Conservation (phyloP, 192 early-diverging fungal species). For the Mortierella alpina region DNA sequence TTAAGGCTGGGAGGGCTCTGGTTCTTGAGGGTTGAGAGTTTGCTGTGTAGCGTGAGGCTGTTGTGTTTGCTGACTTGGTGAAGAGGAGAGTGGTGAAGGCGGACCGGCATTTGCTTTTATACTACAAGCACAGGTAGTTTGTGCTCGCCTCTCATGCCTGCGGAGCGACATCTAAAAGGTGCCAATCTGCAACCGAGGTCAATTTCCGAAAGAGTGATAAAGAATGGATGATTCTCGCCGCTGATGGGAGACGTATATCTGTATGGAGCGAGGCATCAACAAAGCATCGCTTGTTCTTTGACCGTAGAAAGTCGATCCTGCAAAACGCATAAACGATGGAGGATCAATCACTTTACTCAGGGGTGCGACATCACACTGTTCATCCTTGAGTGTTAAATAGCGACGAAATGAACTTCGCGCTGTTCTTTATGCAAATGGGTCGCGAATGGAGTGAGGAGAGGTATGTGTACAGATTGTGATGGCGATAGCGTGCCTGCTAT, state of each 20-base stretch:
- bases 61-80: background rate
- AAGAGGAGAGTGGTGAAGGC: background rate
- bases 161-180: no score
- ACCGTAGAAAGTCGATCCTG: background rate
- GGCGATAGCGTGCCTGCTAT: background rate
- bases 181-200: background rate
- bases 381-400: no score
- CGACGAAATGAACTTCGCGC: no score
- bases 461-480: constrained; percentile 1
- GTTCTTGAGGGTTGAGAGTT: no score
- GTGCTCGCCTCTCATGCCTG: no score
- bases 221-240: background rate
- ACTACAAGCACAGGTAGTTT: background rate
- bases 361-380: no score
- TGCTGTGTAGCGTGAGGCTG: background rate
- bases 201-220: background rate
- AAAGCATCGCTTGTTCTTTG: background rate
- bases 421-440: background rate
- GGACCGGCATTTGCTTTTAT: background rate
- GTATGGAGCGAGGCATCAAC: no score
- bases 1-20: background rate
- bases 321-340: background rate
- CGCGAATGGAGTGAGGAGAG: background rate
- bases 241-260: background rate
- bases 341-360: background rate